phyloP scores from a whole-genome alignment of 805 yeast genomes.

The Candida qinlingensis region DNA sequence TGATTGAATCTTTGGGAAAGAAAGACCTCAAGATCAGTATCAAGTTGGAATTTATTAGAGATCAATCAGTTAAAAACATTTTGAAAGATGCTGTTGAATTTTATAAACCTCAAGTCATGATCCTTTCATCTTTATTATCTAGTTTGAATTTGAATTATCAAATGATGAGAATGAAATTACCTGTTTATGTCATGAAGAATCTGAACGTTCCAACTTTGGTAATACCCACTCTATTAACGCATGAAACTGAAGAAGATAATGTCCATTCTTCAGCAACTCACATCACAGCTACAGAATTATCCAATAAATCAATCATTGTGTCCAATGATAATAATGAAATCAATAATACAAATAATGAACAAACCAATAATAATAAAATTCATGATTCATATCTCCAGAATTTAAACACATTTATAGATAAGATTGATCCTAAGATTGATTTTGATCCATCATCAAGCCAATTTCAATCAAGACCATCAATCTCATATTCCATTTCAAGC shows the following conservation, averaged over 20 bases:
- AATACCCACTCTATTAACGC: conserved; percentile 14
- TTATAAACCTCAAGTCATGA: conserved; percentile 19
- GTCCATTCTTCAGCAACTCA: neutral
- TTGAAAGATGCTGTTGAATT: conserved; percentile 15
- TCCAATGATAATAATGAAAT: neutral
- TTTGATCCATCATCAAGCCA: neutral
- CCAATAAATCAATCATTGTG: neutral
- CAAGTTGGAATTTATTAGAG: conserved; percentile 23
- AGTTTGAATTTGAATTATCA: conserved; percentile 5
- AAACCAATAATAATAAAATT: neutral
- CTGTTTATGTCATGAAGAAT: conserved; percentile 15
- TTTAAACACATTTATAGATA: conserved; percentile 3
- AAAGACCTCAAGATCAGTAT: conserved; percentile 16
- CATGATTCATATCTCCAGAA: neutral
- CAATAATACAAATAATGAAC: neutral
- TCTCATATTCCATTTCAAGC: conserved; percentile 1
- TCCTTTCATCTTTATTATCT: conserved; percentile 15
- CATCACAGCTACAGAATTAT: too few species aligned
- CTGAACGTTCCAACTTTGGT: conserved; percentile 18
- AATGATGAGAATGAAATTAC: conserved; percentile 11
- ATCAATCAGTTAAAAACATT: conserved; percentile 8
- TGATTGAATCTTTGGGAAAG: conserved; percentile 9
- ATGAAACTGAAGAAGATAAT: neutral
- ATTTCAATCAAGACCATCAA: neutral
- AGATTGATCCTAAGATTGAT: conserved; percentile 2